Conservation (phyloP, 2,329 filamentous ascomycete genomes). For the Tetracladium maxilliforme region DNA sequence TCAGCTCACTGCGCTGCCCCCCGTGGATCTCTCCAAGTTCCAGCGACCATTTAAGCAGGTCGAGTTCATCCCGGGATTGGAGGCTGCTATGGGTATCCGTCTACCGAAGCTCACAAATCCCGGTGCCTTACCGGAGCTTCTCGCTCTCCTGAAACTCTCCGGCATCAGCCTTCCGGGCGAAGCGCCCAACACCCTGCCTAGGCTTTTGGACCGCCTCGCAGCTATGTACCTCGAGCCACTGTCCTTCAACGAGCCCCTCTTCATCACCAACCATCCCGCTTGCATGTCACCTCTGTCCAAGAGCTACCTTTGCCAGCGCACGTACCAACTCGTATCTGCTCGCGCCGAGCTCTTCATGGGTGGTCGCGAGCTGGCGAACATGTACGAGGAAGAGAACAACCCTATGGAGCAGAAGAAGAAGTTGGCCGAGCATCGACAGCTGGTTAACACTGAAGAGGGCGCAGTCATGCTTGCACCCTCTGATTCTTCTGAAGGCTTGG, state of each 20-base stretch:
- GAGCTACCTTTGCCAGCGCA: slow-evolving; percentile 57
- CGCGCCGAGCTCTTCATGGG: slow-evolving; percentile 75
- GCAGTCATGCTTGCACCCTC: no score
- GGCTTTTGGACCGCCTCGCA: slow-evolving; percentile 71
- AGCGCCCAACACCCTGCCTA: slow-evolving; percentile 40
- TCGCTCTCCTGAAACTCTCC: slow-evolving; percentile 34
- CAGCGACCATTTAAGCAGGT: slow-evolving; percentile 47
- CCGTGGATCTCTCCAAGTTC: slow-evolving; percentile 31
- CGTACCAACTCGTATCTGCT: slow-evolving; percentile 60
- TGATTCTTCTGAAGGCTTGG: no score
- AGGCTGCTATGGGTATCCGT: slow-evolving; percentile 41
- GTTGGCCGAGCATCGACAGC: slow-evolving; percentile 46
- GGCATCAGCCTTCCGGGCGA: slow-evolving; percentile 31
- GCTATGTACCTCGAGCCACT: slow-evolving; percentile 63
- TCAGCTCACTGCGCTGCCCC: slow-evolving; percentile 28
- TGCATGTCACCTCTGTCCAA: slow-evolving; percentile 87
- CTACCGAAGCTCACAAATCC: slow-evolving; percentile 22
- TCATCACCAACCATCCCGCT: slow-evolving; percentile 80
- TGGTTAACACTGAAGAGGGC: slow-evolving; percentile 16
- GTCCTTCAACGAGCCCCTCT: slow-evolving; percentile 59
- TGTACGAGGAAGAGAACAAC: slow-evolving; percentile 96
- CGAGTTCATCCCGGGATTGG: slow-evolving; percentile 71
- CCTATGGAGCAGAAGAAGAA: slow-evolving; percentile 77
- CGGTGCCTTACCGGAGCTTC: slow-evolving; percentile 42
- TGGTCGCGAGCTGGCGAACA: slow-evolving; percentile 77